Conservation (phyloP, 2,329 filamentous ascomycete genomes). For the Mycocentrospora acerina region DNA sequence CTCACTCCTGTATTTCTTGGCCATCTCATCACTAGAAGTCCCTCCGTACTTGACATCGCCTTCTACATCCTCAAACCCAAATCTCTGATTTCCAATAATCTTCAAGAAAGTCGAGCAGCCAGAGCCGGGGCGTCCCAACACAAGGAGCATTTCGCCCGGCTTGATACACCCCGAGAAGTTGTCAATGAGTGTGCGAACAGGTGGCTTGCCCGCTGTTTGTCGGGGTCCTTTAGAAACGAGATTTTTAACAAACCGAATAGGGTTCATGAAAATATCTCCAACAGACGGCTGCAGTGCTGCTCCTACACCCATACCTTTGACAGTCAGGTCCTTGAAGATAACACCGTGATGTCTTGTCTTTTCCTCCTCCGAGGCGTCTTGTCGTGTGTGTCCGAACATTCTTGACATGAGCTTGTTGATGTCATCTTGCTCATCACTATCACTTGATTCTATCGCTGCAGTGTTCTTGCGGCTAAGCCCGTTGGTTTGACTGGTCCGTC, state of each 20-base stretch:
- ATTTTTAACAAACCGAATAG: constrained; percentile 57
- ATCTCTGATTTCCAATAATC: constrained; percentile 64
- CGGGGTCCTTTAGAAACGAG: constrained; percentile 47
- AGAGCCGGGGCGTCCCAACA: constrained; percentile 67
- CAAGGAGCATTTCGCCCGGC: constrained; percentile 71
- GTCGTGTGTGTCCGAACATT: constrained; percentile 68
- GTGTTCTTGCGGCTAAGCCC: constrained; percentile 28
- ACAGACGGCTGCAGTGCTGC: constrained; percentile 63
- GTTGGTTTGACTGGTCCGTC: constrained; percentile 44
- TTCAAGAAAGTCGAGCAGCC: constrained; percentile 74
- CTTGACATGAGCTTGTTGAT: constrained; percentile 66
- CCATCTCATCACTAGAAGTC: constrained; percentile 54
- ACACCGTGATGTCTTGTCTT: constrained; percentile 69
- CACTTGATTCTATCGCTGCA: constrained; percentile 19
- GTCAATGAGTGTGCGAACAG: constrained; percentile 65
- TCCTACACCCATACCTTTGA: constrained; percentile 62
- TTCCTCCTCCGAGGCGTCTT: constrained; percentile 67
- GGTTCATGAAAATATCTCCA: constrained; percentile 62
- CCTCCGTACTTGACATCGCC: constrained; percentile 60
- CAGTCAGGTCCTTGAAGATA: constrained; percentile 65
- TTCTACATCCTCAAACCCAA: constrained; percentile 59
- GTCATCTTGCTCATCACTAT: constrained; percentile 51
- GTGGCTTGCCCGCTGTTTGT: constrained; percentile 50
- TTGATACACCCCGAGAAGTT: constrained; percentile 68
- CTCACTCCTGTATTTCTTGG: constrained; percentile 63